Percentiles rank a stretch among this genome's conserved stretches.
Conservation (phyloP, 306 rosid genomes). For the Quillaja saponaria region DNA sequence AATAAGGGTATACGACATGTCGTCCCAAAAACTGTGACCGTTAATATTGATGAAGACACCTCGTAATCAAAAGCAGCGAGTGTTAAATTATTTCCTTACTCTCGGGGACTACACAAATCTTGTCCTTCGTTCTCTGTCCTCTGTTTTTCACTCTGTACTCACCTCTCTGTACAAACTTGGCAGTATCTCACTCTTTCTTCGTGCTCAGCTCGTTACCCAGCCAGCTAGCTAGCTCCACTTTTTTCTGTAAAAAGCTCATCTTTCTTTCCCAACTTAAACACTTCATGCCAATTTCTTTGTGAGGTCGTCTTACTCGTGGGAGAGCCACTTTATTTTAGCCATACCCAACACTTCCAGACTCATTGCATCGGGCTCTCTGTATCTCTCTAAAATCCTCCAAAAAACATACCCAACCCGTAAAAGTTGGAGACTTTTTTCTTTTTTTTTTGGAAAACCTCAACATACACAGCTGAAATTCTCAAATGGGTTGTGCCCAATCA, state of each 20-base stretch:
- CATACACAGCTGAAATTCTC: not conserved
- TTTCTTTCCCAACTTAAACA: not conserved
- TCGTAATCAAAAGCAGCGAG: constrained; percentile 38
- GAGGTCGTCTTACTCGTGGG: not conserved
- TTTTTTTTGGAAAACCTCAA: not conserved
- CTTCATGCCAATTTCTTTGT: constrained; percentile 18
- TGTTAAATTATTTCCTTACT: not conserved
- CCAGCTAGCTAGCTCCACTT: not conserved
- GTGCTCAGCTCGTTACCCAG: constrained; percentile 2
- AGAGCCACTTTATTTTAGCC: not conserved
- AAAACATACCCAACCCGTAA: not conserved
- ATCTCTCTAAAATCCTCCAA: not conserved
- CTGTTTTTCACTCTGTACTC: constrained; percentile 17
- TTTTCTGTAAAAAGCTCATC: not conserved
- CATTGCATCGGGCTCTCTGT: not conserved
- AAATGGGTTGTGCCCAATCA: constrained; percentile 89
- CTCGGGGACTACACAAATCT: constrained; percentile 38
- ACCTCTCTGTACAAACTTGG: constrained; percentile 10
- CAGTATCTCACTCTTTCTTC: constrained; percentile 17
- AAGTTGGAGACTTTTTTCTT: not conserved
- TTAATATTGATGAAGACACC: constrained; percentile 36
- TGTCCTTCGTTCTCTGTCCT: constrained; percentile 16
- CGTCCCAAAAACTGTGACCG: constrained; percentile 54
- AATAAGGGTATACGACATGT: no score
- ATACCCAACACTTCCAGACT: not conserved